Base-by-base conservation (phyloP, 257 asterid species). In the Salvia miltiorrhiza region DNA sequence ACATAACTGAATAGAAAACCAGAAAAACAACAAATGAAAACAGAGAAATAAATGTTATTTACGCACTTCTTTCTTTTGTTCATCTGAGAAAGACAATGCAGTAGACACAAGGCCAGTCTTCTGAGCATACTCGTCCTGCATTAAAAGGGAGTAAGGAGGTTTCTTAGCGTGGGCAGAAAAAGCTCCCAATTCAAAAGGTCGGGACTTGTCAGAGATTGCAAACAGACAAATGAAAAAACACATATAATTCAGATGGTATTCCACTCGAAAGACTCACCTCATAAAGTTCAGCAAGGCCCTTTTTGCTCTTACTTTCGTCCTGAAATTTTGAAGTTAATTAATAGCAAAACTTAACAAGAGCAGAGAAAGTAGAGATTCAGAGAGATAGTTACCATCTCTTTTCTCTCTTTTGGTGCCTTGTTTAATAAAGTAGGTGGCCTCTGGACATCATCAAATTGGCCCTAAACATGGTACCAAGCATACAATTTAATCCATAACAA, bases 261-360 rank as follows among this genome's bases (percentile, higher is more conserved):
- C 30, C 20, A 52, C 11, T 17, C 61, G 23, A 65, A 41, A 67
- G n/a, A 78, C 94, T 64, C 72, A 84, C 99, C 97, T 86, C 99
- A 60, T 94, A 94, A 70, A 89, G 76, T 76, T 86, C 95, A 24
- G 95, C 96, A 69, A 94, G 99, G 58, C 97, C 97, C 76, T 89
- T 89, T 69, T 88, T 80, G 93, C 96, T 94, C 83, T 94, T 94
- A 70, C 75, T 91, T 75, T 91, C 99, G 43, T 94, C 96, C 99
- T 94, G 90, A 78, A 73, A 63, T 30, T 56, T 69, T 37, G 35
- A 30, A 30, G 67, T 77, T 57, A 69, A 33, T 72, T 35, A 5
- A 40, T 43, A 68, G 59, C 17, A 78, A 20, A 65, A 53, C 30
- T 37, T 39, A 65, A 52, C 43, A 56, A 50, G 23, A 63, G 62